Base-by-base conservation (phyloP, 805 yeast genomes). In the Alloascoidea hylecoeti region DNA sequence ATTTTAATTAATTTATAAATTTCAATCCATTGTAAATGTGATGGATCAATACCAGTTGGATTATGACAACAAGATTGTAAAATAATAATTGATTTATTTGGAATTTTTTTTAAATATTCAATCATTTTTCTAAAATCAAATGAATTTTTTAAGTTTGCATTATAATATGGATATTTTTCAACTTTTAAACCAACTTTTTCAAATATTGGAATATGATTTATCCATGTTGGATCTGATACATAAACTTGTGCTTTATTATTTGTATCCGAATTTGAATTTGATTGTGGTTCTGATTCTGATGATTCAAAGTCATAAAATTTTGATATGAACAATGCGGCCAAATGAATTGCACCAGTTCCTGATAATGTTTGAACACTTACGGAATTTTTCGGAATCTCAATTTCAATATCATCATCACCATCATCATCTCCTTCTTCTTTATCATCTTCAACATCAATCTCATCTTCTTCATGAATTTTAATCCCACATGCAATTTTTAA, bases 11-110 rank as follows among this genome's bases (percentile, higher is more conserved):
- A 73, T 16, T 63, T 59, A 30, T 81, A 58, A 34, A 81, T 71
- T 45, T 58, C 45, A 9, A 49, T 51, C 94, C 94, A 81, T 57
- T 81, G 72, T 19, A 63, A 72, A 40, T 64, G 57, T 1, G 73
- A 68, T 40, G 92, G 89, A 53, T 81, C 94, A 49, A 81, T 66
- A 30, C 92, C 94, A 9, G 94, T 81, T 42, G 94, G 94, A 52
- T 81, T 81, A 53, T 81, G 94, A 16, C 89, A 89, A 57, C 89
- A 79, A 2, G 89, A 75, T 50, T 81, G 94, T 38, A 81, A 60
- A 37, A 80, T 51, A 49, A 81, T 75, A 19, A 81, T 57, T 1
- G 88, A 78, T 30, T 84, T 84, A 3, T 52, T 52, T 39, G 80
- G 79, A 4, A 92, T 89, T 9, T 53, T 36, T 18, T 68, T 59